phyloP scores from a whole-genome alignment of 1,139 yeast species.

The Hansenula lynferdii region DNA sequence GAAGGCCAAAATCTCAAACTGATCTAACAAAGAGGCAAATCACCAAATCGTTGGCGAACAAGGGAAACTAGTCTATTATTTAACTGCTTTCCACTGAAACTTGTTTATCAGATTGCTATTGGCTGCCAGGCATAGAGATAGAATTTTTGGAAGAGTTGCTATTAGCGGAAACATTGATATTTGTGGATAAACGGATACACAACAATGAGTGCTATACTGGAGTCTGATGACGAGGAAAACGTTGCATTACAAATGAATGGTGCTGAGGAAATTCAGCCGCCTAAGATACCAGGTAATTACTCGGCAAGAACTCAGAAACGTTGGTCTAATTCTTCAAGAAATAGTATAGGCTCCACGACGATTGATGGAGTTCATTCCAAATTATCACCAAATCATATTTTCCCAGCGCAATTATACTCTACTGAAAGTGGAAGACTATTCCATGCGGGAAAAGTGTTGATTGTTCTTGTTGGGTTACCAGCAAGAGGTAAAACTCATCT shows the following conservation, averaged over 20 bases:
- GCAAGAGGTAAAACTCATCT: constrained; percentile 95
- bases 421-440: constrained; percentile 87
- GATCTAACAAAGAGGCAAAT: too few species aligned
- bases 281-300: constrained; percentile 40
- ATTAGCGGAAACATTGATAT: too few species aligned
- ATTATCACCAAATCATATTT: constrained; percentile 32
- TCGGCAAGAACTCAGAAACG: constrained; percentile 45
- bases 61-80: too few species aligned
- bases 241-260: constrained; percentile 15
- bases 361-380: constrained; percentile 31
- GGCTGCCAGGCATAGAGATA: too few species aligned
- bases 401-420: constrained; percentile 87
- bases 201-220: constrained; percentile 27
- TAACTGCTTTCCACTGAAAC: too few species aligned
- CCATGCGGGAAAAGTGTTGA: constrained; percentile 93
- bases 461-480: constrained; percentile 89
- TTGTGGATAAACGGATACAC: too few species aligned
- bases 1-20: too few species aligned
- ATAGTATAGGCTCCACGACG: constrained; percentile 9
- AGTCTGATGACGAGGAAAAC: constrained; percentile 29
- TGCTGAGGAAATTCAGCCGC: constrained; percentile 30
- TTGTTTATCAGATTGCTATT: too few species aligned
- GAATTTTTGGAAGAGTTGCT: too few species aligned
- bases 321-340: constrained; percentile 34
- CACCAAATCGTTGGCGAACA: too few species aligned